Percentiles rank a stretch among this genome's conserved stretches.
Evolutionary conservation across 2,329 filamentous ascomycete species (phyloP).

Genomic region (Pseudocercospora cruenta): DNA sequence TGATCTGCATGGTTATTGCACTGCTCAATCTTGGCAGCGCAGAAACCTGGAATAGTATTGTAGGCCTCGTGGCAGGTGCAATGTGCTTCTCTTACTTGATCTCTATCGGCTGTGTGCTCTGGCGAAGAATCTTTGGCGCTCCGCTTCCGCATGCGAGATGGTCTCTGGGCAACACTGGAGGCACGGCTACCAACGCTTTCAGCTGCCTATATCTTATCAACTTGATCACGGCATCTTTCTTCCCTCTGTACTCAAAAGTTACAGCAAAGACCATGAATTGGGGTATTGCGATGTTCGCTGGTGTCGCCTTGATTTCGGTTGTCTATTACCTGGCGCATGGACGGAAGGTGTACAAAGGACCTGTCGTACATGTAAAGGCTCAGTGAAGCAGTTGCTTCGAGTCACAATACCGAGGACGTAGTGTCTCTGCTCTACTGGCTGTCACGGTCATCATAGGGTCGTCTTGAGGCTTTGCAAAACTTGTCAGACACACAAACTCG

Average conservation of each 20-base stretch:
- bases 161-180: slow-evolving; percentile 45
- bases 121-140: slow-evolving; percentile 42
- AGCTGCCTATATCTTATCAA: slow-evolving; percentile 35
- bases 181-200: slow-evolving; percentile 45
- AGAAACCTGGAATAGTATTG: slow-evolving; percentile 41
- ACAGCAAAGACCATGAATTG: slow-evolving; percentile 18
- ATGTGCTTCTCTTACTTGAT: slow-evolving; percentile 48
- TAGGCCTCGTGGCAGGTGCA: slow-evolving; percentile 45
- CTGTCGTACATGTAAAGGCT: slow-evolving; percentile 22
- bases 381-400: too few species aligned
- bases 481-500: too few species aligned
- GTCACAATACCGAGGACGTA: too few species aligned
- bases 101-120: slow-evolving; percentile 46
- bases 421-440: too few species aligned
- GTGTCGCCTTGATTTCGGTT: slow-evolving; percentile 23
- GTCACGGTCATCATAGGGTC: too few species aligned
- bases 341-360: slow-evolving; percentile 25
- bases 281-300: slow-evolving; percentile 28
- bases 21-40: slow-evolving; percentile 34
- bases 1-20: slow-evolving; percentile 30
- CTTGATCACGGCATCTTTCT: slow-evolving; percentile 33
- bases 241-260: slow-evolving; percentile 33
- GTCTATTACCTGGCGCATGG: slow-evolving; percentile 25
- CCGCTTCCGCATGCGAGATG: slow-evolving; percentile 44
- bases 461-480: too few species aligned